Evolutionary conservation across 371 early-diverging fungal species (phyloP).

Genomic region (Mucor saturninus): DNA sequence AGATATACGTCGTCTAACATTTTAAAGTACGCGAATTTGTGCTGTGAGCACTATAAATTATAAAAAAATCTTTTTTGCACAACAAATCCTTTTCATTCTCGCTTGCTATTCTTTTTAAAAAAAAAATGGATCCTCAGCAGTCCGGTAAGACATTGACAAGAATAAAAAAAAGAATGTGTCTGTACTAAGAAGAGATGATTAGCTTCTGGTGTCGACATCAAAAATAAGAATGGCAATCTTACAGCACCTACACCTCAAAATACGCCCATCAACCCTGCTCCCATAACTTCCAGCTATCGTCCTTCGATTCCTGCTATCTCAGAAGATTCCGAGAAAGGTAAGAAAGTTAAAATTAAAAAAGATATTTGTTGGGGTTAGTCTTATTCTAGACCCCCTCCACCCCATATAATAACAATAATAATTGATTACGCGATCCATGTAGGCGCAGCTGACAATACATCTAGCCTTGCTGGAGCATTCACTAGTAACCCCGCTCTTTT

Average conservation of each 20-base stretch:
- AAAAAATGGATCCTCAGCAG: slow-evolving; percentile 11
- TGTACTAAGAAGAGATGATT: neutral
- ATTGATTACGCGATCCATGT: too few relatives aligned
- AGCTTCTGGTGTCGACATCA: slow-evolving; percentile 41
- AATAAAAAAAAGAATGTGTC: neutral
- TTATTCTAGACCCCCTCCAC: too few relatives aligned
- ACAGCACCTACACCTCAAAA: slow-evolving; percentile 71
- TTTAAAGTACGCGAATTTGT: too few relatives aligned
- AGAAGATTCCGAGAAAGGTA: slow-evolving; percentile 23
- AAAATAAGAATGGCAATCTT: slow-evolving; percentile 47
- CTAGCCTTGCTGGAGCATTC: too few relatives aligned
- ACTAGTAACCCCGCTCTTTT: slow-evolving; percentile 48
- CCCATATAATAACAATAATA: too few relatives aligned
- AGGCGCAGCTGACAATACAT: slow-evolving; percentile 18
- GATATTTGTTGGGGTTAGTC: too few relatives aligned
- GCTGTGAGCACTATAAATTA: too few relatives aligned
- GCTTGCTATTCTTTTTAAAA: neutral
- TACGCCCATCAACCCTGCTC: slow-evolving; percentile 53
- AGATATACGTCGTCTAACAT: too few relatives aligned
- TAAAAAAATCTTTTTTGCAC: too few relatives aligned
- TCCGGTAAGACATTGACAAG: neutral
- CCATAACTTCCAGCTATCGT: slow-evolving; percentile 49
- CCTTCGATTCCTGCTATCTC: slow-evolving; percentile 48
- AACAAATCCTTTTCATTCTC: too few relatives aligned
- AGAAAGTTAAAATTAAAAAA: too few relatives aligned